phyloP scores from a whole-genome alignment of 371 early-diverging fungal species.

The Actinomucor elegans region DNA sequence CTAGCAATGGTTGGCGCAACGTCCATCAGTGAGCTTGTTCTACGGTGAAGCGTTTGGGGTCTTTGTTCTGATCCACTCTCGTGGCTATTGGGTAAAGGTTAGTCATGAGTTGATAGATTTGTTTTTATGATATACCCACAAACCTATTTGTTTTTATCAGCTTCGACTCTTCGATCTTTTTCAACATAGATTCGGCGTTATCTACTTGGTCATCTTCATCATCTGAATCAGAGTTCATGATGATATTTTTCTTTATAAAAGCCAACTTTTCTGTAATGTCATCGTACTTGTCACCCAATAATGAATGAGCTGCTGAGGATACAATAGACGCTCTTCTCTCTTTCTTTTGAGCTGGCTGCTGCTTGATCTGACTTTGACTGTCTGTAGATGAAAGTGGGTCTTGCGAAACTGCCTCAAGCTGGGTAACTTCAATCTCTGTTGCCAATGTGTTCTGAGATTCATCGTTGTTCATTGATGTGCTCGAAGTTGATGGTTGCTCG shows the following conservation, averaged over 20 bases:
- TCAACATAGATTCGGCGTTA: constrained; percentile 7
- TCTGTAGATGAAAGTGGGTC: no score
- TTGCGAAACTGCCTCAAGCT: no score
- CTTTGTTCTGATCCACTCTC: neutral
- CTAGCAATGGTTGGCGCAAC: constrained; percentile 30
- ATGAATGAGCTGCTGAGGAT: constrained; percentile 30
- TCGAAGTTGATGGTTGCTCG: no score
- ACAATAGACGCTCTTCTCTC: constrained; percentile 19
- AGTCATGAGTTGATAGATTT: no score
- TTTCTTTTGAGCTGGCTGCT: neutral
- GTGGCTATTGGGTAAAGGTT: no score
- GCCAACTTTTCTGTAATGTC: constrained; percentile 46
- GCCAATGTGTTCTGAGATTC: no score
- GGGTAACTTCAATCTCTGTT: no score
- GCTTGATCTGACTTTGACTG: no score
- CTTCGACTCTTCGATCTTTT: constrained; percentile 5
- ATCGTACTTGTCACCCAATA: constrained; percentile 41
- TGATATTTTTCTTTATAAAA: constrained; percentile 46
- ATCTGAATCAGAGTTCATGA: constrained; percentile 41
- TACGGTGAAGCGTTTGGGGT: constrained; percentile 3
- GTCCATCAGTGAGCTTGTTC: constrained; percentile 28
- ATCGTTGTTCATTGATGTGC: no score
- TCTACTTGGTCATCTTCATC: constrained; percentile 29
- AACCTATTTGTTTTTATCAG: neutral
- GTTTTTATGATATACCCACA: no score